Percentiles rank a stretch among this genome's conserved stretches.
phyloP scores from a whole-genome alignment of 225 moss, liverwort and hornwort genomes.

The Climacium dendroides region DNA sequence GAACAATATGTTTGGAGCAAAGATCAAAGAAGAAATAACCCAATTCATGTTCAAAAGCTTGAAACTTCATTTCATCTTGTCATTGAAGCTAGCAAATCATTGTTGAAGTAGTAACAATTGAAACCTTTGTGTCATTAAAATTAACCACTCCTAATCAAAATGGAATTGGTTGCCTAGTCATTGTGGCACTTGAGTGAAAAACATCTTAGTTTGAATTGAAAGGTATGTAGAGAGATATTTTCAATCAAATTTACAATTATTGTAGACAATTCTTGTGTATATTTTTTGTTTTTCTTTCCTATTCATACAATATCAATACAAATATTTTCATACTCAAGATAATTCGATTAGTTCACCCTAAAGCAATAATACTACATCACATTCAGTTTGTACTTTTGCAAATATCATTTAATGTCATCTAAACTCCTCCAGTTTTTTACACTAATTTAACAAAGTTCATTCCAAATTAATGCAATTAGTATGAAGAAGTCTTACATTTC shows the following conservation, averaged over 20 bases:
- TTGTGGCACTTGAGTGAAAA: fast-evolving
- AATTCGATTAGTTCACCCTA: too few species aligned
- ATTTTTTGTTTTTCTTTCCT: background rate
- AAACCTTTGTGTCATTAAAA: background rate
- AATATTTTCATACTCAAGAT: background rate
- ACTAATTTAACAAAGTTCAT: too few species aligned
- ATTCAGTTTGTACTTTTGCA: background rate
- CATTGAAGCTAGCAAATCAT: background rate
- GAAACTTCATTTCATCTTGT: background rate
- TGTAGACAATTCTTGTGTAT: background rate
- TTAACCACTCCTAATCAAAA: background rate
- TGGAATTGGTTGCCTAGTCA: background rate
- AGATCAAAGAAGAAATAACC: background rate
- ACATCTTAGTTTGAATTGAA: background rate
- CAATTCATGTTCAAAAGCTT: background rate
- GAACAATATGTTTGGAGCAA: background rate
- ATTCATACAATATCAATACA: background rate
- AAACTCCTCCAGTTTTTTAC: too few species aligned
- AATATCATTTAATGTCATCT: background rate
- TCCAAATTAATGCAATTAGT: background rate
- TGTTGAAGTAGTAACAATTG: background rate
- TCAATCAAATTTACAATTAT: background rate
- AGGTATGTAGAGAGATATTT: background rate
- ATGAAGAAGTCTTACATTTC: background rate
- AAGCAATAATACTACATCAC: background rate